Evolutionary conservation across 2,329 filamentous ascomycete species (phyloP), one percentile per base, ranked within the genome.

Genomic region (Colletotrichum lupini): DNA sequence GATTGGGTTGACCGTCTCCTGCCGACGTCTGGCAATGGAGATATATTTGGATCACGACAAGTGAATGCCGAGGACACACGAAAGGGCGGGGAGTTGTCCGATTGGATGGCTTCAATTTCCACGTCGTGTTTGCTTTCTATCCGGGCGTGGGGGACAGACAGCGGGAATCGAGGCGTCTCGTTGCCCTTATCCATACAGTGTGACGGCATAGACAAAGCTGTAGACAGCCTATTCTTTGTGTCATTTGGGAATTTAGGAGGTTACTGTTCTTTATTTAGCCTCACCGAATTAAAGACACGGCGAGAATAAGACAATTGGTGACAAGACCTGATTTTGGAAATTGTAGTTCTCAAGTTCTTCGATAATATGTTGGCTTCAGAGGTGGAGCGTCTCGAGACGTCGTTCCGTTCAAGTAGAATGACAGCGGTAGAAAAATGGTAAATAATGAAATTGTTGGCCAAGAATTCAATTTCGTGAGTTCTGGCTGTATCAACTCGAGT

Each of bases 111-210:
- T 22, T n/a, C 14, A n/a, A n/a, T 26, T 56, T 46, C 16, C 16
- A 28, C 42, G 55, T n/a, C 42, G 32, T 56, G 66, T 73, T 64
- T 64, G 70, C 70, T 64, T 69, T 49, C 42, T 42, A 60, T 35
- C 60, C 46, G 42, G 42, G 28, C 66, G 66, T 59, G 59, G 53
- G 68, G 22, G 46, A 46, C 24, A 26, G 22, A 28, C 28, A n/a
- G 42, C 46, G 42, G 59, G 53, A 64, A 58, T 49, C 30, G 42
- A 59, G 52, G 26, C 30, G 53, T 35, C n/a, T 53, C 68, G 16
- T 69, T 22, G 14, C 22, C n/a, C n/a, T n/a, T n/a, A 9, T 55
- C 53, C 30, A 57, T 69, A 59, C 46, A 56, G 66, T 72, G 52
- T 55, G 35, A 62, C 69, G 58, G 37, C 59, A 46, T 22, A 42